Evolutionary conservation across 805 yeast species (phyloP).

Genomic region (Tetrapisispora phaffii): DNA sequence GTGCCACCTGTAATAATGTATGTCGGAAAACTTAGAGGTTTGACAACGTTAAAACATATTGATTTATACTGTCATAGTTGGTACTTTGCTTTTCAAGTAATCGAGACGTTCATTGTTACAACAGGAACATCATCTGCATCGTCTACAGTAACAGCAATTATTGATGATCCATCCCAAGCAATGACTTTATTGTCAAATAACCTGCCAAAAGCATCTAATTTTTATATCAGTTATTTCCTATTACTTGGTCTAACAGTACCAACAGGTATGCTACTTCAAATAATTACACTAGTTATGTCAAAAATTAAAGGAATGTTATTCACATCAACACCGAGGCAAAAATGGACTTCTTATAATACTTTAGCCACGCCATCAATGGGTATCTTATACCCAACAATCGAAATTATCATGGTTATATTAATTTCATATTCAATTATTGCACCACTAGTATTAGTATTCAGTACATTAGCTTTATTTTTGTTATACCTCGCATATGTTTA

Average conservation of each 20-base stretch:
- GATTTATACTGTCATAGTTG: conserved; percentile 81
- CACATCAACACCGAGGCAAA: conserved; percentile 84
- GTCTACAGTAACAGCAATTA: conserved; percentile 62
- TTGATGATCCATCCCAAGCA: conserved; percentile 58
- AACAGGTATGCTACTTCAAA: conserved; percentile 66
- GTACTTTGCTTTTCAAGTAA: conserved; percentile 83
- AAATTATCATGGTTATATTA: conserved; percentile 63
- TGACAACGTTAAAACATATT: conserved; percentile 57
- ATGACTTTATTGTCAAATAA: conserved; percentile 63
- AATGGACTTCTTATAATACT: conserved; percentile 67
- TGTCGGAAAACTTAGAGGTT: conserved; percentile 68
- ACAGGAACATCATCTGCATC: conserved; percentile 77
- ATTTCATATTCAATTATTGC: conserved; percentile 71
- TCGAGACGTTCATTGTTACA: conserved; percentile 77
- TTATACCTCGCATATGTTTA: conserved; percentile 55
- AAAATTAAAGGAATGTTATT: conserved; percentile 60
- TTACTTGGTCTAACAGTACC: conserved; percentile 74
- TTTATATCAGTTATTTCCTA: conserved; percentile 73
- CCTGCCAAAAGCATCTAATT: conserved; percentile 84
- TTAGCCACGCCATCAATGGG: conserved; percentile 73
- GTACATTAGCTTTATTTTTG: conserved; percentile 47
- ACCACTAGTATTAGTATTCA: conserved; percentile 60
- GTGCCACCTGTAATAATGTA: conserved; percentile 76
- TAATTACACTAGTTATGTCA: conserved; percentile 62
- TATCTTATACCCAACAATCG: conserved; percentile 66